These are phyloP conservation scores for Xylaria palmicola DNA, from an alignment of 495 filamentous ascomycete genomes.

Conservation along the genomic window DNA sequence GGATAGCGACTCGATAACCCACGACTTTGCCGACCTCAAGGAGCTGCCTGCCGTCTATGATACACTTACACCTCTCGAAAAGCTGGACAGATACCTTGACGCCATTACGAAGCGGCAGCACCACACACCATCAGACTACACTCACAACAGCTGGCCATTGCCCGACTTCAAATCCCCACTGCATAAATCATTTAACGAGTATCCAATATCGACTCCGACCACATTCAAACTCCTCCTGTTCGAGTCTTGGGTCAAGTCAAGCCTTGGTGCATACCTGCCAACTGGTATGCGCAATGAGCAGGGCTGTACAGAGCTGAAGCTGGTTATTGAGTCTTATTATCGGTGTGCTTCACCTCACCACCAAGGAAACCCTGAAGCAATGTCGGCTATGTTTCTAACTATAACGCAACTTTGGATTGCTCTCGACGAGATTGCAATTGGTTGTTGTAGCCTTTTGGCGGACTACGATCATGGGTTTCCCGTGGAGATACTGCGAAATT, in stretches of 20 bases:
- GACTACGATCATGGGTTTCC: conserved; percentile 53
- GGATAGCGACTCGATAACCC: not conserved
- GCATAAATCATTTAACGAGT: not conserved
- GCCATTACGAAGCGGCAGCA: not conserved
- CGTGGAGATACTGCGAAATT: conserved; percentile 35
- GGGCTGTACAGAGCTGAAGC: conserved; percentile 2
- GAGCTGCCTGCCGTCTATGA: conserved; percentile 11
- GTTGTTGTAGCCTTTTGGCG: conserved; percentile 36
- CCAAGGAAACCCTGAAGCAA: conserved; percentile 40
- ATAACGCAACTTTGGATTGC: conserved; percentile 61
- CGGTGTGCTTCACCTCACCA: conserved; percentile 27
- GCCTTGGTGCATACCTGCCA: not conserved
- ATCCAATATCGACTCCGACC: not conserved
- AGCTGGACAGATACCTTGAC: conserved; percentile 10
- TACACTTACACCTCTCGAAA: not conserved
- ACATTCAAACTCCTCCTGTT: not conserved
- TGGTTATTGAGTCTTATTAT: conserved; percentile 16
- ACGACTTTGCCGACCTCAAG: not conserved
- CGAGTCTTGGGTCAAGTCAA: conserved; percentile 11
- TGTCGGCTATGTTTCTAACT: conserved; percentile 57
- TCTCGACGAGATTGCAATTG: conserved; percentile 49
- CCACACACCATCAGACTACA: not conserved
- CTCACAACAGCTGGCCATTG: not conserved
- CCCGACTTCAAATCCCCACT: not conserved
- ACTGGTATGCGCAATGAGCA: not conserved